Conservation (phyloP, 2,329 filamentous ascomycete genomes). For the Macrophomina pseudophaseolina region DNA sequence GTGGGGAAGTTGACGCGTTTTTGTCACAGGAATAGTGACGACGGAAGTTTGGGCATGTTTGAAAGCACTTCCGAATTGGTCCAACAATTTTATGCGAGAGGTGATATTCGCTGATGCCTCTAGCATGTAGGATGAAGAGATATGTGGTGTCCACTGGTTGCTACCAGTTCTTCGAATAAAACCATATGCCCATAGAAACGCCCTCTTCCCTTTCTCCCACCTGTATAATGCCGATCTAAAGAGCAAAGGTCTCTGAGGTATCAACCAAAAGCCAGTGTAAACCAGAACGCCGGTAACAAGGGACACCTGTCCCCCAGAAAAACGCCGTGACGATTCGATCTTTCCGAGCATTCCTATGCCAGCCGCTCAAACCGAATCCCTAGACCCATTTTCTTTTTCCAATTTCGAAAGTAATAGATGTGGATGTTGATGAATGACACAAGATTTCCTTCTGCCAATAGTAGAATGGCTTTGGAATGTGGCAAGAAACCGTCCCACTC, state of each 20-base stretch:
- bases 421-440: constrained; percentile 8
- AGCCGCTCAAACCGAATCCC: background rate
- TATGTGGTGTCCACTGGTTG: background rate
- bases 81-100: background rate
- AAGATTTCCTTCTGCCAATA: background rate
- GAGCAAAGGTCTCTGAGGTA: constrained; percentile 2
- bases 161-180: background rate
- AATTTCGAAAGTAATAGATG: background rate
- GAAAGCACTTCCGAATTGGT: background rate
- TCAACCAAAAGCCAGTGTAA: background rate
- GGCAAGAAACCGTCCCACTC: background rate
- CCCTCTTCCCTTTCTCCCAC: background rate
- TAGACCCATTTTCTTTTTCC: constrained; percentile 8
- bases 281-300: background rate
- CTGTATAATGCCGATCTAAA: constrained; percentile 5
- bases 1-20: background rate
- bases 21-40: background rate
- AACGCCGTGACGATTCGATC: constrained; percentile 13
- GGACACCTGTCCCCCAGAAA: background rate
- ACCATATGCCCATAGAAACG: background rate
- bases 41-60: background rate
- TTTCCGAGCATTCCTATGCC: background rate
- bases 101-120: background rate
- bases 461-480: background rate
- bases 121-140: background rate